Conservation (phyloP, 176 grass and related monocot species). For the Juncus effusus region DNA sequence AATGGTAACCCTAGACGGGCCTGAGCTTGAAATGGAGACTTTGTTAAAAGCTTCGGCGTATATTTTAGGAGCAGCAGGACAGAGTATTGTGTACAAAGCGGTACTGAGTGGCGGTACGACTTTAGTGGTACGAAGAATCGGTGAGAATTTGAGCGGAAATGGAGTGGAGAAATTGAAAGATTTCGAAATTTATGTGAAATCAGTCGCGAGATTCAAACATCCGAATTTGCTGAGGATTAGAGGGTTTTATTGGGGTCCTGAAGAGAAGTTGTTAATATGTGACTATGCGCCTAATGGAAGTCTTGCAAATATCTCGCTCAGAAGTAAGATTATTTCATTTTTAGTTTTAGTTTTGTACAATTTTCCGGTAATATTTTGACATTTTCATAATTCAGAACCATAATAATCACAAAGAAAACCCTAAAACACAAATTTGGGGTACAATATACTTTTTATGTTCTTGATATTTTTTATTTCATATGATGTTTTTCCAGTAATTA, state of each 20-base stretch:
- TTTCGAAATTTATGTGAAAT: slow-evolving; percentile 63
- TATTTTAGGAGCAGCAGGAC: slow-evolving; percentile 53
- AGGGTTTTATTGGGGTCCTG: slow-evolving; percentile 82
- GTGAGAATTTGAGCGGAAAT: slow-evolving; percentile 40
- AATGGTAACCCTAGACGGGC: slow-evolving; percentile 69
- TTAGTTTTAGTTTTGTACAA: too few species aligned
- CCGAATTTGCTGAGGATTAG: slow-evolving; percentile 68
- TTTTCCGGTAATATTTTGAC: too few species aligned
- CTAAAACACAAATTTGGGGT: background rate
- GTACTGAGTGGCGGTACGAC: slow-evolving; percentile 54
- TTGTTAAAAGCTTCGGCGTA: slow-evolving; percentile 86
- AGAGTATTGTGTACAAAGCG: slow-evolving; percentile 89
- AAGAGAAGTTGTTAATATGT: slow-evolving; percentile 91
- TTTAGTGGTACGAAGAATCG: slow-evolving; percentile 72
- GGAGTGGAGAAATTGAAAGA: slow-evolving; percentile 49
- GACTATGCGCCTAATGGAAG: slow-evolving; percentile 79
- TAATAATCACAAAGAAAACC: too few species aligned
- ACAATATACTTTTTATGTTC: too few species aligned
- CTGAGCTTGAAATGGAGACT: slow-evolving; percentile 69
- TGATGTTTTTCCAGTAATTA: too few species aligned
- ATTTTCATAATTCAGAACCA: too few species aligned
- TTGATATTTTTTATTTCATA: too few species aligned
- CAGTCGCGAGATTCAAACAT: slow-evolving; percentile 57
- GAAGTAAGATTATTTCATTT: slow-evolving; percentile 38
- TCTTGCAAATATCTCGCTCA: slow-evolving; percentile 66